Base-by-base conservation (phyloP, 345 rosid genomes). In the Noccaea bulbosa region DNA sequence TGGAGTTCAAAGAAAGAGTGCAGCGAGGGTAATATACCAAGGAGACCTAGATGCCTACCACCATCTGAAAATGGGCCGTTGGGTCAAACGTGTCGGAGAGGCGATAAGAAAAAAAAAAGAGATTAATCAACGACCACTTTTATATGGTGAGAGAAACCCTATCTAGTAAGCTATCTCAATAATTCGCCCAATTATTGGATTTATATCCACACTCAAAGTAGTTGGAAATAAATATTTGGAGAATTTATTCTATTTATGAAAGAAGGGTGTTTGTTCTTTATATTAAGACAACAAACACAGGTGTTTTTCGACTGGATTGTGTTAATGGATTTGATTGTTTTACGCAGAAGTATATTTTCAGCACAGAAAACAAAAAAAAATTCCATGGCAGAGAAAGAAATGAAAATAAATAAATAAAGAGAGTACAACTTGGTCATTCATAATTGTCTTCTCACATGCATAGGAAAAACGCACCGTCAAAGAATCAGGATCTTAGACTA, bases 31-130 rank as follows among this genome's bases (percentile, higher is more conserved):
- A 30, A 12, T 57, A 57, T 56, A 56, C 52, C 2, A 47, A 65
- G 16, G 67, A 73, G 77, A 73, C 67, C n/a, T n/a, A n/a, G n/a
- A n/a, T n/a, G n/a, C n/a, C n/a, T n/a, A n/a, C n/a, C 47, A 50
- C 24, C 43, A 9, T 62, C 52, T 59, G 22, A 67, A 74, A 50
- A 20, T 37, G 69, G 73, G 68, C 69, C 43, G 56, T 60, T 67
- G 69, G 56, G 73, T 74, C 68, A 67, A 74, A 74, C 78, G 48
- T 74, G 78, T 74, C 73, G 68, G 62, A 67, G 43, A 73, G 60
- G 72, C 47, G 17, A 49, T 45, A 35, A 40, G n/a, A 52, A 35
- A 56, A 51, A 2, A 41, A 52, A 56, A 34, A 45, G 24, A 44
- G 50, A 67, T 2, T 53, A 74, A 74, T 66, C 72, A 59, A 66